A percentile compares a stretch with the other conserved stretches of the same genome.
Conservation (phyloP, 2,329 filamentous ascomycete species). For the Davidsoniella australis region DNA sequence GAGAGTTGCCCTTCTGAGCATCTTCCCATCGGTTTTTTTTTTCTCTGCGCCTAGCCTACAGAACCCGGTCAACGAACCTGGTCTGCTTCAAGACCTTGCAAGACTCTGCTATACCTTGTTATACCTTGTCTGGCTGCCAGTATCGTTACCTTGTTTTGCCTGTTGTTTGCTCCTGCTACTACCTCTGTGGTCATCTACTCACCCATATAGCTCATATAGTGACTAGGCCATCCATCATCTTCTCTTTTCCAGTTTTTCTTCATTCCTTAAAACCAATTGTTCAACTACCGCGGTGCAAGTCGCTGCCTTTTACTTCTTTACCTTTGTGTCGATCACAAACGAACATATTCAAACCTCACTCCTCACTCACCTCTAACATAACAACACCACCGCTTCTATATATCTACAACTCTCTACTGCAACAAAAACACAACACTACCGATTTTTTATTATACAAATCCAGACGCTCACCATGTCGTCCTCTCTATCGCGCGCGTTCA, state of each 20-base stretch:
- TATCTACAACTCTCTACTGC: slow-evolving; percentile 4
- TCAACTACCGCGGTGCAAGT: slow-evolving; percentile 3
- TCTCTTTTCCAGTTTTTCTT: slow-evolving; percentile 3
- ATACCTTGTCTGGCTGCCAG: no score
- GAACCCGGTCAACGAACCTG: no score
- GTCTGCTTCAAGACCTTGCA: no score
- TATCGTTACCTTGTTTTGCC: neutral
- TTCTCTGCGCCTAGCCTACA: neutral
- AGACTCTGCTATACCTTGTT: no score
- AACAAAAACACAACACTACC: slow-evolving; percentile 10
- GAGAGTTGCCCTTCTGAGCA: neutral
- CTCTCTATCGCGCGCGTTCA: slow-evolving; percentile 54
- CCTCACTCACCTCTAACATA: neutral
- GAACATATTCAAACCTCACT: neutral
- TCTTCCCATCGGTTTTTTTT: neutral
- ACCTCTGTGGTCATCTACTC: slow-evolving; percentile 6
- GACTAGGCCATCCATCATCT: neutral
- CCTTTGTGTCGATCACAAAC: neutral
- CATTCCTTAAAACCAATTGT: neutral
- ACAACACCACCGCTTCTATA: slow-evolving; percentile 11
- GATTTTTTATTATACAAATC: neutral
- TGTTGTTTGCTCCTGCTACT: slow-evolving; percentile 6
- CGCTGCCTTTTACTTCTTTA: slow-evolving; percentile 1
- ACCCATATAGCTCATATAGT: slow-evolving; percentile 6
- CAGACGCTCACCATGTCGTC: slow-evolving; percentile 24